Conservation (phyloP, 352 stramenopile genomes). For the Aphanomyces cochlioides region DNA sequence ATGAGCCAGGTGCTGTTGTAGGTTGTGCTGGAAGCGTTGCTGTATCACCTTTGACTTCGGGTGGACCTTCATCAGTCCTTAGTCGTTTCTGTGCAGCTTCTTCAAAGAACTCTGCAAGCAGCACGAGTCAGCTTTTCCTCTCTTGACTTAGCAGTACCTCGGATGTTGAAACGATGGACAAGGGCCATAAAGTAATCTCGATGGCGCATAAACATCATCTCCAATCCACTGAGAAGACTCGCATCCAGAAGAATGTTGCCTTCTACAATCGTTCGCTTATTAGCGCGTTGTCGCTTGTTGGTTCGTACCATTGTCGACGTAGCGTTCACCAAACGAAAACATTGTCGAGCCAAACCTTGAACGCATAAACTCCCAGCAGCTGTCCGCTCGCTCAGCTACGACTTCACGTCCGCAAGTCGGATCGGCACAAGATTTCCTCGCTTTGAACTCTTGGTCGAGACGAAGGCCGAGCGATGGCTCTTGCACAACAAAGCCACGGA, state of each 20-base stretch:
- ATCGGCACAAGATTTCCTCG: slow-evolving; percentile 28
- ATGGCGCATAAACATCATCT: slow-evolving; percentile 31
- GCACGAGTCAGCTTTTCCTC: too few species aligned
- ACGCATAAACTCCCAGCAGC: slow-evolving; percentile 28
- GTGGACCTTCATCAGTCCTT: neutral
- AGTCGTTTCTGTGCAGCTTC: neutral
- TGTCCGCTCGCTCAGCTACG: slow-evolving; percentile 27
- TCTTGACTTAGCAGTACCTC: slow-evolving; percentile 8
- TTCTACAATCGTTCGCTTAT: slow-evolving; percentile 4
- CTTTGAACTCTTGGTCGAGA: slow-evolving; percentile 23
- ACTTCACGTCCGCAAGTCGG: slow-evolving; percentile 28
- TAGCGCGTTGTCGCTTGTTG: neutral
- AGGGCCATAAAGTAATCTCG: slow-evolving; percentile 32
- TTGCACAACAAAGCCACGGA: slow-evolving; percentile 9
- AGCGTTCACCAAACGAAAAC: slow-evolving; percentile 12
- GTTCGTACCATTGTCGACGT: slow-evolving; percentile 28
- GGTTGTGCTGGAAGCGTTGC: too few species aligned
- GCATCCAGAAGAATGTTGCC: slow-evolving; percentile 32
- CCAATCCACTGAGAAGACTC: slow-evolving; percentile 21
- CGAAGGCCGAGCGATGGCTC: slow-evolving; percentile 20
- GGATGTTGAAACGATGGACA: slow-evolving; percentile 28
- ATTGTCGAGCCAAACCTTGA: slow-evolving; percentile 23
- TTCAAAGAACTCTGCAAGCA: too few species aligned
- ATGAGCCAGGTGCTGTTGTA: too few species aligned
- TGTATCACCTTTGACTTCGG: too few species aligned